phyloP scores from a whole-genome alignment of 2,329 filamentous ascomycete genomes.

The Cladosporium cucumerinum region DNA sequence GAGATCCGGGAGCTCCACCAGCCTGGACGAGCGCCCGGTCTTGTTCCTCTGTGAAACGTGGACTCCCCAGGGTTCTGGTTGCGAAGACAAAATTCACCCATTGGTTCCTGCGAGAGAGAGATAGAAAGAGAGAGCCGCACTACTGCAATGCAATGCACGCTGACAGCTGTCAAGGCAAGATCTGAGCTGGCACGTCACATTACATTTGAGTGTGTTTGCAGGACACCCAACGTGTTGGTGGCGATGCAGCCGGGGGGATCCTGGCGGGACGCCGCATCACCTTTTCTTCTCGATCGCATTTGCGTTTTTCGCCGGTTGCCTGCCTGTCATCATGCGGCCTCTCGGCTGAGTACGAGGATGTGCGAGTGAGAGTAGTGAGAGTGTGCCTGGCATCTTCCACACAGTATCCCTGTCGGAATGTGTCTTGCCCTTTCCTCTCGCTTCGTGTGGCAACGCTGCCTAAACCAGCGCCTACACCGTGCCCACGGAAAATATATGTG shows the following conservation, averaged over 20 bases:
- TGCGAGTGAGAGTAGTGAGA: neutral
- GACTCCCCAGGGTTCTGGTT: constrained; percentile 1
- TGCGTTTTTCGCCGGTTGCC: neutral
- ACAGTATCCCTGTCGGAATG: neutral
- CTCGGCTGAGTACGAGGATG: neutral
- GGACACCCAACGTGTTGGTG: neutral
- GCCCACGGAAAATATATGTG: neutral
- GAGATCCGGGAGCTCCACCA: constrained; percentile 8
- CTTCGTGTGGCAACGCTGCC: neutral
- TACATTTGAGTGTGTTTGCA: neutral
- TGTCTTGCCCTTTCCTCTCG: neutral
- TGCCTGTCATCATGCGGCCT: neutral
- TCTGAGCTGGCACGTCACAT: neutral
- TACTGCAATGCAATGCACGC: neutral
- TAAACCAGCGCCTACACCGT: neutral
- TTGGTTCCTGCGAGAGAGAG: neutral
- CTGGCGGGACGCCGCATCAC: neutral
- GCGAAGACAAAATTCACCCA: neutral
- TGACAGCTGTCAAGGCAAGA: neutral
- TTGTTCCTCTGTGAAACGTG: constrained; percentile 16
- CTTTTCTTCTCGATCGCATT: constrained; percentile 6
- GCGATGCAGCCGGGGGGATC: neutral
- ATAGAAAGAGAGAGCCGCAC: neutral
- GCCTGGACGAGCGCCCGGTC: neutral
- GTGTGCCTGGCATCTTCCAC: neutral